Conservation (phyloP, 768 basidiomycete species). For the Kwoniella europaea region DNA sequence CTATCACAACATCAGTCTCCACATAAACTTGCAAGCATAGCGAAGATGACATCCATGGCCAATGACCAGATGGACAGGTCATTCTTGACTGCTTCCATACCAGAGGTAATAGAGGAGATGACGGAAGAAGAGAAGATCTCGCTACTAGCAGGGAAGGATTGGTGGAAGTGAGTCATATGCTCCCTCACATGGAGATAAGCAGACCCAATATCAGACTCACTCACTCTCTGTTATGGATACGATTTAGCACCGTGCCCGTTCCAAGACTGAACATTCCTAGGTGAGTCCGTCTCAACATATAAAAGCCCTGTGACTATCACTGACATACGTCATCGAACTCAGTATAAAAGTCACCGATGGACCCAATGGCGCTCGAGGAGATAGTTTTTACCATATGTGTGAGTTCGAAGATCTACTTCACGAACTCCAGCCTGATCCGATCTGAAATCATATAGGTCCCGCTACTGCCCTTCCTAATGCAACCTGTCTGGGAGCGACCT, state of each 20-base stretch:
- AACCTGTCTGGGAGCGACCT: constrained; percentile 73
- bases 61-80: constrained; percentile 34
- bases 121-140: constrained; percentile 66
- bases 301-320: not conserved
- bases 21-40: not conserved
- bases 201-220: no score
- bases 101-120: constrained; percentile 64
- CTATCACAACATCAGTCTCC: not conserved
- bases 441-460: constrained; percentile 61
- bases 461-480: constrained; percentile 71
- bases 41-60: not conserved
- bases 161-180: constrained; percentile 64
- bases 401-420: constrained; percentile 15
- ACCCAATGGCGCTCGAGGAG: constrained; percentile 73
- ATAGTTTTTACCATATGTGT: constrained; percentile 51
- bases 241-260: constrained; percentile 19
- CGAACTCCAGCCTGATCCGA: constrained; percentile 52
- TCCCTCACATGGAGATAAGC: not conserved
- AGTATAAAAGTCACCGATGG: constrained; percentile 69
- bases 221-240: not conserved
- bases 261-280: constrained; percentile 24
- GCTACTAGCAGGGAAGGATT: constrained; percentile 68
- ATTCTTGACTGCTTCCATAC: constrained; percentile 66
- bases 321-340: not conserved
- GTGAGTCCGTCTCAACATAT: not conserved